These are phyloP conservation scores for Amphirosellinia nigrospora DNA, from an alignment of 495 filamentous ascomycete species.

Conservation along the genomic window DNA sequence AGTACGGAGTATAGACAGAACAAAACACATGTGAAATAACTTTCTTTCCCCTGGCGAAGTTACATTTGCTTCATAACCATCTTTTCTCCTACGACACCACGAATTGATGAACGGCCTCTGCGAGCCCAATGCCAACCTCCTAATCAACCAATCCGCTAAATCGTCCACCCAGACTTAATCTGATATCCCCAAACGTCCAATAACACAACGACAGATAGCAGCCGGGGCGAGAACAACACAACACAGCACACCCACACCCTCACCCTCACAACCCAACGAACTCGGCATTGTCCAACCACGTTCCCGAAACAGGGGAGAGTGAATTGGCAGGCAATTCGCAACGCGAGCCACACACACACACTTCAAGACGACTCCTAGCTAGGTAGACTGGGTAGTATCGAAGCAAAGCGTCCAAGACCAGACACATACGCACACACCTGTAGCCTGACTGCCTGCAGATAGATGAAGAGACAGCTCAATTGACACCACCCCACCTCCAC, in stretches of 20 bases:
- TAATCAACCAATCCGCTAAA: background rate
- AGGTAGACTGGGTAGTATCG: background rate
- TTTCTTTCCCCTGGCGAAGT: background rate
- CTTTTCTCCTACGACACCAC: background rate
- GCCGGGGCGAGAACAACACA: constrained; percentile 12
- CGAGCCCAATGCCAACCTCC: background rate
- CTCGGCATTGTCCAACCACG: constrained; percentile 17
- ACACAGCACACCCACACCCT: too few relatives aligned
- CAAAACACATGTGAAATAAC: background rate
- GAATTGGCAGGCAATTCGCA: constrained; percentile 9
- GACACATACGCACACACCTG: background rate
- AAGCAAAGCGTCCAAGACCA: background rate
- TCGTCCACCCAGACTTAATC: background rate
- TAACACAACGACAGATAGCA: constrained; percentile 20
- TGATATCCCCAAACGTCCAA: constrained; percentile 3
- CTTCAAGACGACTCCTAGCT: background rate
- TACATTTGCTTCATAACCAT: background rate
- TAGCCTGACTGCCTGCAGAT: background rate
- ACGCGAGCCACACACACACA: constrained; percentile 1
- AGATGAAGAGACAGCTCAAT: background rate
- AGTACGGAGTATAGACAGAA: too few relatives aligned
- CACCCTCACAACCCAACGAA: background rate
- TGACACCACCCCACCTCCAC: constrained; percentile 1
- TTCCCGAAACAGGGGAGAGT: background rate
- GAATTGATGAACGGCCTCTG: background rate